These are phyloP conservation scores for Cryptococcus maquisensis DNA, from an alignment of 1,284 basidiomycete genomes.

Conservation along the genomic window DNA sequence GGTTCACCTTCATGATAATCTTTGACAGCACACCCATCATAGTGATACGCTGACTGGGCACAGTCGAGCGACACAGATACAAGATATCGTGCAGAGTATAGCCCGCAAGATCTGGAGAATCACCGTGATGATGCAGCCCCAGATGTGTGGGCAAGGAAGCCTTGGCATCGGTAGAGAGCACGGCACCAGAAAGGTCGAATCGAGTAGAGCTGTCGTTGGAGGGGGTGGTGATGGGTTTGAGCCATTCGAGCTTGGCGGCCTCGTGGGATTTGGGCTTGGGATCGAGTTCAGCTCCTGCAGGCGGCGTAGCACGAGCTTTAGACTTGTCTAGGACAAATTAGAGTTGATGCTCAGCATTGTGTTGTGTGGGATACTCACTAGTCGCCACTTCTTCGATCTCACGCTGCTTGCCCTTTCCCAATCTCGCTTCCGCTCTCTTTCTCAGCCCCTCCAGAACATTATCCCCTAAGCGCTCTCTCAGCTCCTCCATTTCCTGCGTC, in stretches of 20 bases:
- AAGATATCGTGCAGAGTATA: constrained; percentile 88
- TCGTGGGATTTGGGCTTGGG: constrained; percentile 43
- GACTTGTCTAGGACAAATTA: not conserved
- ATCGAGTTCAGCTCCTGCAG: not conserved
- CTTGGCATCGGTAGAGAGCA: constrained; percentile 54
- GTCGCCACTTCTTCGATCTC: not conserved
- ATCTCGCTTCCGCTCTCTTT: constrained; percentile 52
- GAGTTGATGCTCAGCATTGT: not conserved
- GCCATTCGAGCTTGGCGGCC: constrained; percentile 74
- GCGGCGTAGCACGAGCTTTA: not conserved
- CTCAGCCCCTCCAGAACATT: constrained; percentile 60
- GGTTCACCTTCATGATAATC: constrained; percentile 49
- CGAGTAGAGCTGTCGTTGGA: constrained; percentile 43
- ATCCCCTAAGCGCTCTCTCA: constrained; percentile 63
- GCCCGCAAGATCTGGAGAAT: constrained; percentile 72
- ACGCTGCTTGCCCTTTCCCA: constrained; percentile 7
- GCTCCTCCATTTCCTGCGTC: constrained; percentile 59
- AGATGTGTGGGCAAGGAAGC: constrained; percentile 65
- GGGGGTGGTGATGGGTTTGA: constrained; percentile 49
- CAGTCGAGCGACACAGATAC: constrained; percentile 71
- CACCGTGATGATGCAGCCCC: constrained; percentile 80
- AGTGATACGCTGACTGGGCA: constrained; percentile 74
- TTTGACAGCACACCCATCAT: constrained; percentile 72
- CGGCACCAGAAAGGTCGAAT: constrained; percentile 69
- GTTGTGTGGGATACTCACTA: not conserved